These are phyloP conservation scores for Fagopyrum tataricum DNA, from an alignment of 148 eudicot genomes.

Conservation along the genomic window DNA sequence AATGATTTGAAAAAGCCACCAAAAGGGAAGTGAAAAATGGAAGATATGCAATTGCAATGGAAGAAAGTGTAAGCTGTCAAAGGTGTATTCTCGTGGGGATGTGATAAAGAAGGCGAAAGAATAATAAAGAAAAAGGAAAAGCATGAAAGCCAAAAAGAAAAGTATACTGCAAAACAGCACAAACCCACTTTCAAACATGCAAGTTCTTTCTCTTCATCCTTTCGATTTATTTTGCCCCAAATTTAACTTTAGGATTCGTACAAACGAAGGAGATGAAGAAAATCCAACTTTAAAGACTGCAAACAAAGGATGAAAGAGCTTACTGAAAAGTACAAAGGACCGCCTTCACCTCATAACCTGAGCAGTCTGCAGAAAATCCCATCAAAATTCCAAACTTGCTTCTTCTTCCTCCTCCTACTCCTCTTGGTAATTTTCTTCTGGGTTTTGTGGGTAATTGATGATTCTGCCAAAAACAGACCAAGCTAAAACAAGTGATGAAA, in stretches of 20 bases:
- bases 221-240: neutral
- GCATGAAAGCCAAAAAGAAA: neutral
- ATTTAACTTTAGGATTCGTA: neutral
- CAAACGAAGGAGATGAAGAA: neutral
- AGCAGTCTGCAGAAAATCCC: neutral
- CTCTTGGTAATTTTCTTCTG: neutral
- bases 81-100: conserved; percentile 18
- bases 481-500: neutral
- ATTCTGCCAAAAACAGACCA: neutral
- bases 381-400: neutral
- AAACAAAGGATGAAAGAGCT: neutral
- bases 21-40: neutral
- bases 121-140: neutral
- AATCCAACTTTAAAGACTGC: neutral
- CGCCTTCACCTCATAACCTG: conserved; percentile 7
- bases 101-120: neutral
- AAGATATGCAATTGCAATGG: neutral
- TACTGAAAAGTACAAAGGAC: neutral
- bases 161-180: neutral
- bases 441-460: no score
- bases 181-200: conserved; percentile 2
- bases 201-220: neutral
- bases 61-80: conserved; percentile 4
- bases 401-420: neutral
- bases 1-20: neutral